Evolutionary conservation across 2,329 filamentous ascomycete species (phyloP), one percentile per base, ranked within the genome.

Genomic region (Fonsecaea multimorphosa): DNA sequence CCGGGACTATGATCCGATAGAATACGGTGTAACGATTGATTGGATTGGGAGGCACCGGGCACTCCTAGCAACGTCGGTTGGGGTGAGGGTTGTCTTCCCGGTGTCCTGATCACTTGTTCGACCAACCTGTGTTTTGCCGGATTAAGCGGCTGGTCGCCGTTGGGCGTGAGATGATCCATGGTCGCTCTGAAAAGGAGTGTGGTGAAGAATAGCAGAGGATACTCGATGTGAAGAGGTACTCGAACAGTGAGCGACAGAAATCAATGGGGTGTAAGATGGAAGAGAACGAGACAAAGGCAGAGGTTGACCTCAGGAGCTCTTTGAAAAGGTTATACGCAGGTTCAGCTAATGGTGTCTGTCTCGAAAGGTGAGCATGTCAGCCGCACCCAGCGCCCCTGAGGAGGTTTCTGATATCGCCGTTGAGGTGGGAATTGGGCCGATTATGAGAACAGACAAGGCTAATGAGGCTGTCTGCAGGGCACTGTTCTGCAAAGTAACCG

Each of bases 1-100:
- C 95, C 95, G 40, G 96, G 90, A 32, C 93, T 95, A 72, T 92
- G 90, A 71, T 95, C 95, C 22, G 93, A 91, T 65, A 98, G 83
- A 63, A 94, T 85, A 63, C 90, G 87, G 76, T 92, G 88, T 9
- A 70, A 64, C 16, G 70, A 72, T 64, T 87, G 86, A 70, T 78
- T 77, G 38, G 75, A 74, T 40, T 81, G 73, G 75, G 80, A 79
- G 74, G 80, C 78, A 63, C 86, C 83, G 14, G 91, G 89, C 24
- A 93, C 84, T 72, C 86, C 90, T 77, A 97, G 84, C 78, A 97
- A 92, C 64, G 92, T 93, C 29, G 93, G 92, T 76, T 96, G 91
- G 27, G 93, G 92, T 62, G 93, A 97, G 27, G 93, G 91, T 68
- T 90, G 86, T 63, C 91, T 87, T 74, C 81, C 78, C 38, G 82